These are phyloP conservation scores for Fusarium coicis DNA, from an alignment of 2,329 filamentous ascomycete genomes.

Conservation along the genomic window DNA sequence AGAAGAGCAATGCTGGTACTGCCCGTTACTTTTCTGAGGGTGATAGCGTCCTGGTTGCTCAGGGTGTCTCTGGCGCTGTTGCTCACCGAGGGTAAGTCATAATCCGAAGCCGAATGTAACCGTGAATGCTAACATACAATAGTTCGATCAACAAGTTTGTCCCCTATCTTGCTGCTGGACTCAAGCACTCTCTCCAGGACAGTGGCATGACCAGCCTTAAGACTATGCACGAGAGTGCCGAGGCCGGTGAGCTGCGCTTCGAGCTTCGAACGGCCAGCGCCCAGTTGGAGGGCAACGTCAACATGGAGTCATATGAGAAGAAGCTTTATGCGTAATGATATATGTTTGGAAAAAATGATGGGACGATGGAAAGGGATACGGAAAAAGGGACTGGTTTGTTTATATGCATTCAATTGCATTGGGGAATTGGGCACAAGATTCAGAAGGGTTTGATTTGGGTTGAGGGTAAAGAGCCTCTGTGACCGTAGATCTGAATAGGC, in stretches of 20 bases:
- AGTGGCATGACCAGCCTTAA: slow-evolving; percentile 85
- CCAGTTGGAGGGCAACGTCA: slow-evolving; percentile 95
- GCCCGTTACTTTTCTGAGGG: slow-evolving; percentile 99
- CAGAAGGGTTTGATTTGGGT: slow-evolving; percentile 22
- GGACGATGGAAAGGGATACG: slow-evolving; percentile 27
- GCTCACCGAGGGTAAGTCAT: slow-evolving; percentile 73
- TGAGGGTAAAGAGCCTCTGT: slow-evolving; percentile 38
- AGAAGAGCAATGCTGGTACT: slow-evolving; percentile 91
- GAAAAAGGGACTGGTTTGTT: slow-evolving; percentile 26
- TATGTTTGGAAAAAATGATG: slow-evolving; percentile 32
- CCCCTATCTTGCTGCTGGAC: slow-evolving; percentile 92
- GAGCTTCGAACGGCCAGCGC: slow-evolving; percentile 95
- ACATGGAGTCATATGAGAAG: slow-evolving; percentile 99
- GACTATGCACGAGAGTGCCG: slow-evolving; percentile 80
- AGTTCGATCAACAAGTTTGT: slow-evolving; percentile 93
- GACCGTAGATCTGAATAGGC: slow-evolving; percentile 45
- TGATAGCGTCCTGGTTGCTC: slow-evolving; percentile 92
- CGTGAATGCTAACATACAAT: slow-evolving; percentile 46
- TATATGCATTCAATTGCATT: slow-evolving; percentile 36
- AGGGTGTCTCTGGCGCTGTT: slow-evolving; percentile 91
- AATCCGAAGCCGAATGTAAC: background rate
- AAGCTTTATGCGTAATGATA: slow-evolving; percentile 88
- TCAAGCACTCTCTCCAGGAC: slow-evolving; percentile 98
- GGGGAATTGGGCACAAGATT: slow-evolving; percentile 29
- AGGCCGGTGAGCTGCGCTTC: slow-evolving; percentile 82